Conservation (phyloP, 108 stramenopile genomes). For the Nitzschia putrida region DNA sequence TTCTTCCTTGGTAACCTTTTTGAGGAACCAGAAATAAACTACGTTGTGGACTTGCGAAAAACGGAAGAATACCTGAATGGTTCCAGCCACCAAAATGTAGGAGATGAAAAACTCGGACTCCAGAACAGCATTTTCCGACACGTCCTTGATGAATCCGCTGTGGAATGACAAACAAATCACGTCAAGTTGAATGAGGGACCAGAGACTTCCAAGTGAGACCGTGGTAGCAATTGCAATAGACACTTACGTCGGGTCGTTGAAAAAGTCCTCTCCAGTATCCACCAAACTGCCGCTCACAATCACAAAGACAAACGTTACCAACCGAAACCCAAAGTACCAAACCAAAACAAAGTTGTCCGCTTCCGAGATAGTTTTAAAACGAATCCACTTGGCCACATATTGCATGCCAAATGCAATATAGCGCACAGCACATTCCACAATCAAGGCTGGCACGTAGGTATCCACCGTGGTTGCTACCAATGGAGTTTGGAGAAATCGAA, state of each 20-base stretch:
- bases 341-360: constrained; percentile 19
- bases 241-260: constrained; percentile 17
- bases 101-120: constrained; percentile 23
- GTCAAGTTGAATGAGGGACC: no score
- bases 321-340: constrained; percentile 34
- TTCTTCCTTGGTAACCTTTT: constrained; percentile 21
- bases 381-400: constrained; percentile 41
- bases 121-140: constrained; percentile 11
- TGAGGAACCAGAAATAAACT: constrained; percentile 2
- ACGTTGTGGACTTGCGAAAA: constrained; percentile 23
- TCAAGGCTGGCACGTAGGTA: constrained; percentile 42
- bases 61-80: constrained; percentile 14
- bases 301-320: constrained; percentile 16
- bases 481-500: background rate
- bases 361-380: constrained; percentile 55
- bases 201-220: no score
- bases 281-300: constrained; percentile 20
- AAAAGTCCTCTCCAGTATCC: constrained; percentile 7
- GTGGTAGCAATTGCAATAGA: no score
- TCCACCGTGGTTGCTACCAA: constrained; percentile 14
- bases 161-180: no score
- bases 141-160: background rate
- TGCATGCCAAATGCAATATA: constrained; percentile 40
- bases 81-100: constrained; percentile 21
- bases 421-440: constrained; percentile 47